Percentiles rank a stretch among this genome's conserved stretches.
Conservation (phyloP, 805 yeast species). For the Saturnispora galanensis region DNA sequence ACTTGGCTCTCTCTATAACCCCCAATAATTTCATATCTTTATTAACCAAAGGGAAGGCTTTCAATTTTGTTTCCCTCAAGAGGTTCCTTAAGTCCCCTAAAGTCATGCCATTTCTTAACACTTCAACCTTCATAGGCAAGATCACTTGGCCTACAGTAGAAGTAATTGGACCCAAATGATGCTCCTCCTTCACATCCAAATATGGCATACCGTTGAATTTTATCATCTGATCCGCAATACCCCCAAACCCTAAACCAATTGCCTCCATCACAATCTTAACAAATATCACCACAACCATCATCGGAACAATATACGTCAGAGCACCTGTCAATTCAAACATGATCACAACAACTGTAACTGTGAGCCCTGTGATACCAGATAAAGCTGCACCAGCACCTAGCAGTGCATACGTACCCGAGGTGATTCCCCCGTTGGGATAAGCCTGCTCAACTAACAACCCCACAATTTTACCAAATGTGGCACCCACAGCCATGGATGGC, state of each 20-base stretch:
- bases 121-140: conserved; percentile 27
- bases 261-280: conserved; percentile 72
- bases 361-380: conserved; percentile 88
- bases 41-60: neutral
- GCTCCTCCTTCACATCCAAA: conserved; percentile 63
- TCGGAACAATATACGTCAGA: conserved; percentile 78
- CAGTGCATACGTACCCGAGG: conserved; percentile 92
- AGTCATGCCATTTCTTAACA: conserved; percentile 1
- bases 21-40: conserved; percentile 31
- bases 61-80: too few species aligned
- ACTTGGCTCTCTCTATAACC: conserved; percentile 33
- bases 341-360: conserved; percentile 86
- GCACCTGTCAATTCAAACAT: conserved; percentile 98
- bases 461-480: conserved; percentile 81
- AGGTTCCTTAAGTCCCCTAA: conserved; percentile 23
- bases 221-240: conserved; percentile 95
- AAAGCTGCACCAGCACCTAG: conserved; percentile 94
- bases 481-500: conserved; percentile 96
- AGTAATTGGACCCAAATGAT: conserved; percentile 35
- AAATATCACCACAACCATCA: conserved; percentile 89
- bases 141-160: conserved; percentile 47
- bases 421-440: conserved; percentile 39
- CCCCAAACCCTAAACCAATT: conserved; percentile 62
- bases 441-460: conserved; percentile 58
- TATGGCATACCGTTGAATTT: conserved; percentile 79